Base-by-base conservation (phyloP, 371 early-diverging fungal species). In the Blakeslea trispora region DNA sequence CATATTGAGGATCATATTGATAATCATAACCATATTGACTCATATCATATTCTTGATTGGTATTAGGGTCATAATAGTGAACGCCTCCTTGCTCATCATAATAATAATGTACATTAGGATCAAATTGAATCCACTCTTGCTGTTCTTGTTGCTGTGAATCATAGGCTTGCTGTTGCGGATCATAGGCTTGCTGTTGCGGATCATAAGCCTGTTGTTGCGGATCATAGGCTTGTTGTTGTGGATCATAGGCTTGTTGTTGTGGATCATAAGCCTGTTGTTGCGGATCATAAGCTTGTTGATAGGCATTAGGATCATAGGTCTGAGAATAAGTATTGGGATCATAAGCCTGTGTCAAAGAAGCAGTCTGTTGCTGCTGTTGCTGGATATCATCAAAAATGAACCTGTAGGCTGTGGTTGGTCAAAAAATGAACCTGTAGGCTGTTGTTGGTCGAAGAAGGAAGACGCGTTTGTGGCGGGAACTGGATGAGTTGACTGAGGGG, bases 51-150 rank as follows among this genome's bases (percentile, higher is more conserved):
- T 66, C 71, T 42, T 68, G 61, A 43, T 66, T 66, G 10, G 73
- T 72, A 43, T 69, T 72, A 7, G 73, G 73, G 41, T 72, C 73
- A 56, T 72, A 72, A 50, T 69, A 72, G 41, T 72, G 73, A 1
- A 66, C 28, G 19, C 64, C 64, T 5, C 61, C 62, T 40, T 69
- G 66, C 17, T 72, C 73, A 53, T 72, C 73, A 49, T 72, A 72
- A 24, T 69, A 72, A 46, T 72, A 72, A 55, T 72, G 73, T 15
- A 61, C 49, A 54, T 69, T 72, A 10, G 69, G 66, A 57, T 68
- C 71, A 48, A 67, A 70, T 24, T 65, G 44, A 24, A 64, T 56
- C 46, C 57, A 59, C 48, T 65, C 50, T 11, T 47, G 39, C 19
- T 19, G 42, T n/a, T 39, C 14, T 21, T 21, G 40, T 14, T 48